Base-by-base conservation (phyloP, 257 asterid genomes). In the Nicotiana paniculata region DNA sequence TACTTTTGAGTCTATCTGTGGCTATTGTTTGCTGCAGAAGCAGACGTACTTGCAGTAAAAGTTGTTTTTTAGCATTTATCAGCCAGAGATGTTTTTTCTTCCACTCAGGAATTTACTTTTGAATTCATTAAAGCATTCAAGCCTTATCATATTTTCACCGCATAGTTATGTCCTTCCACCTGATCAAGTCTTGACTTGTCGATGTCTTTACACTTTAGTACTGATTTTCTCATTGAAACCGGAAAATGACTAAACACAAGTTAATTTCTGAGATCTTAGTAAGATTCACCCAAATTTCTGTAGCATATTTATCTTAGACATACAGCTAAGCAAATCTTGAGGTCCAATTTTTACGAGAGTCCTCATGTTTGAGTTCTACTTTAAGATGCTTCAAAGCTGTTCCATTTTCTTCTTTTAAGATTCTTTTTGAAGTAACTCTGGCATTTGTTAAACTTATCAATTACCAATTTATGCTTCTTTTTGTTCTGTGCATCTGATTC, bases 361-460 rank as follows among this genome's bases (percentile, higher is more conserved):
- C 78, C 78, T 70, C 33, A 72, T 51, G 62, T 43, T 24, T 55
- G 79, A 7, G 79, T 48, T 48, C 61, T 58, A 63, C 80, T 3
- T 37, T 80, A n/a, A 62, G 63, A 82, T 81, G 83, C 82, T 80
- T 80, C 61, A 82, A 51, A 62, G 61, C 75, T 83, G 75, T 74
- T 74, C 28, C 62, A 43, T 72, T 51, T 74, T 74, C 43, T 74
- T 51, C 43, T 74, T 72, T 51, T 48, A 74, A 51, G 43, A 26
- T 46, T 74, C 62, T 74, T 26, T 70, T 15, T 74, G 79, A 48
- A 46, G 79, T 48, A 46, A 43, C 15, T 11, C 61, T 74, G 62
- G 62, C 13, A 3, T 74, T 51, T 26, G 32, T 67, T 81, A 70
- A 75, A 33, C 64, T 61, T 55, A 58, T 57, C 15, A 17, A 64